Conservation (phyloP, 148 eudicot species). For the Hydrangea macrophylla region DNA sequence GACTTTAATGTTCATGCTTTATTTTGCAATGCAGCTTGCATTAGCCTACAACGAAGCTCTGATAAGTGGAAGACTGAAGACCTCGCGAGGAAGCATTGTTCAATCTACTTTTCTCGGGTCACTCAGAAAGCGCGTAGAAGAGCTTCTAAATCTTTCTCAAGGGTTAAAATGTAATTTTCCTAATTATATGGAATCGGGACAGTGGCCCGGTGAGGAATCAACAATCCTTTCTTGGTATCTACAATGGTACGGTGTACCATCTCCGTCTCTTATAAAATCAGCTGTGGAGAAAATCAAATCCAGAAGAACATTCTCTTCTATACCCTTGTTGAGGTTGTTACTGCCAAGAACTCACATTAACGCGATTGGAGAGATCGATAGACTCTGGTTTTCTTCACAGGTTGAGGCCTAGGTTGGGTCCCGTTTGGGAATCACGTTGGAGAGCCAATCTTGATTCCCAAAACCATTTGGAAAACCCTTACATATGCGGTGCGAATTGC, state of each 20-base stretch:
- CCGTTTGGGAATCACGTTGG: too few relatives aligned
- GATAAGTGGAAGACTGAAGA: constrained; percentile 44
- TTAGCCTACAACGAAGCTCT: constrained; percentile 81
- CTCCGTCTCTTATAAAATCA: constrained; percentile 43
- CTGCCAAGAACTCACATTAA: constrained; percentile 61
- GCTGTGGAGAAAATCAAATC: constrained; percentile 45
- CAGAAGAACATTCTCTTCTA: constrained; percentile 29
- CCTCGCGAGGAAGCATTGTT: constrained; percentile 61
- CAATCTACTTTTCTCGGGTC: constrained; percentile 77
- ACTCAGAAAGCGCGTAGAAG: constrained; percentile 70
- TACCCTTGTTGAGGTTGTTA: constrained; percentile 61
- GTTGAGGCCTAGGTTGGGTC: not conserved
- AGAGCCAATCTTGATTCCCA: too few relatives aligned
- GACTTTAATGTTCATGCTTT: not conserved
- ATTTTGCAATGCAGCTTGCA: constrained; percentile 59
- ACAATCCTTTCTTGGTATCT: constrained; percentile 85
- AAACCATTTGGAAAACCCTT: too few relatives aligned
- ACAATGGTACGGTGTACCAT: constrained; percentile 73
- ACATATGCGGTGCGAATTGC: too few relatives aligned
- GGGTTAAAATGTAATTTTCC: constrained; percentile 32
- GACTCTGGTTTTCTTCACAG: constrained; percentile 22
- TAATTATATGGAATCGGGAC: constrained; percentile 51
- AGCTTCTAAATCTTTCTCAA: constrained; percentile 38
- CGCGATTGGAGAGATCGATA: constrained; percentile 54
- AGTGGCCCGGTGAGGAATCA: constrained; percentile 56